Conservation (phyloP, 208 protist genomes). For the Acanthamoeba polyphaga region DNA sequence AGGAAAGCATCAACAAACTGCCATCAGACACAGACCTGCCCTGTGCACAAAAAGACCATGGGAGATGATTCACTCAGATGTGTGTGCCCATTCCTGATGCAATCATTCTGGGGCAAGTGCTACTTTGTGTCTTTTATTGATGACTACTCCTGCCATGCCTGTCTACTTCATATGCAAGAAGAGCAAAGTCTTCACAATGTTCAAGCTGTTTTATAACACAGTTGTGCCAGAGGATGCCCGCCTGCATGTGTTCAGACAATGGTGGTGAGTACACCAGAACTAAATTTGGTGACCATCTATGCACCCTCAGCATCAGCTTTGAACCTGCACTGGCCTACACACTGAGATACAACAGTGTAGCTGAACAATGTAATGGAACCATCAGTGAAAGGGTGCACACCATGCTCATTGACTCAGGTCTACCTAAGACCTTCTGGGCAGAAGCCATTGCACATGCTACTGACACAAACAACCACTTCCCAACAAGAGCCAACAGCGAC, state of each 20-base stretch:
- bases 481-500: not conserved
- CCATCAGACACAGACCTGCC: not conserved
- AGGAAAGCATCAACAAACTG: not conserved
- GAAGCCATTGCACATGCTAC: not conserved
- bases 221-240: not conserved
- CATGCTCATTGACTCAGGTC: not conserved
- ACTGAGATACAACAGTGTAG: not conserved
- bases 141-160: not conserved
- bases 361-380: not conserved
- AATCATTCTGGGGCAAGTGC: not conserved
- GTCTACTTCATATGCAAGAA: not conserved
- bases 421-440: not conserved
- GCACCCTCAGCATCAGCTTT: not conserved
- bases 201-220: not conserved
- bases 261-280: not conserved
- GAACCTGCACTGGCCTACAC: not conserved
- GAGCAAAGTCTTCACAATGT: not conserved
- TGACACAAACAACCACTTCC: not conserved
- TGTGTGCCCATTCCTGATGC: not conserved
- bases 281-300: not conserved
- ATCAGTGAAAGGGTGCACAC: not conserved
- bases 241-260: not conserved
- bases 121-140: slow-evolving; percentile 9
- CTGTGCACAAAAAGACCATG: not conserved
- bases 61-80: not conserved